A percentile compares a stretch with the other conserved stretches of the same genome.
phyloP scores from a whole-genome alignment of 345 rosid species.

The Lepidium sativum region DNA sequence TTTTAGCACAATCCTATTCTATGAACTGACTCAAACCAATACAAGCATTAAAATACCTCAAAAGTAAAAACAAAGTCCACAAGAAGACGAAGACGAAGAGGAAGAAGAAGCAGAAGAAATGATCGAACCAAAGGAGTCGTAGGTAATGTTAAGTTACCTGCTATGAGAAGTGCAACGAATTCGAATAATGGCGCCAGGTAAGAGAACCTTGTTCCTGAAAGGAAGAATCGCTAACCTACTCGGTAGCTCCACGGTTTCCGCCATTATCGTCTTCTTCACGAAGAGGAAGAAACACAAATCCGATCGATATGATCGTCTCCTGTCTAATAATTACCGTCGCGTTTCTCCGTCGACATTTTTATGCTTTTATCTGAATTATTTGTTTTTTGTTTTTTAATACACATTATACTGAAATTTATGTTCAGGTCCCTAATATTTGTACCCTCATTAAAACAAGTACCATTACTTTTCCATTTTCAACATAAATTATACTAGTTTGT shows the following conservation, averaged over 20 bases:
- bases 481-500: no score
- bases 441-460: background rate
- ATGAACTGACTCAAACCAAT: background rate
- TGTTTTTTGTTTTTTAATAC: background rate
- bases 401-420: background rate
- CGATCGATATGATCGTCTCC: constrained; percentile 7
- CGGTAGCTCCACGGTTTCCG: constrained; percentile 93
- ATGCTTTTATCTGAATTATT: background rate
- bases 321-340: constrained; percentile 6
- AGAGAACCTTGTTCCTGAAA: constrained; percentile 85
- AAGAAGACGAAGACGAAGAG: background rate
- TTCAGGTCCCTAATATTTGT: background rate
- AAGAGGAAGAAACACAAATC: background rate
- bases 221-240: constrained; percentile 92
- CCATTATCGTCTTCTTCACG: constrained; percentile 35
- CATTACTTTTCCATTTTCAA: background rate
- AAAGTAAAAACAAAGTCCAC: background rate
- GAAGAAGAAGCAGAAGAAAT: background rate
- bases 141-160: constrained; percentile 36
- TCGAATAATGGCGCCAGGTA: constrained; percentile 98
- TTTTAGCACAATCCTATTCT: background rate
- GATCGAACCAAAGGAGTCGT: constrained; percentile 2
- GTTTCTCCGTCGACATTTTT: constrained; percentile 8
- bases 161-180: constrained; percentile 97
- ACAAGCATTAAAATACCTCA: background rate